A percentile compares a stretch with the other conserved stretches of the same genome.
Evolutionary conservation across 371 early-diverging fungal genomes (phyloP).

Genomic region (Nematocida ausubeli): DNA sequence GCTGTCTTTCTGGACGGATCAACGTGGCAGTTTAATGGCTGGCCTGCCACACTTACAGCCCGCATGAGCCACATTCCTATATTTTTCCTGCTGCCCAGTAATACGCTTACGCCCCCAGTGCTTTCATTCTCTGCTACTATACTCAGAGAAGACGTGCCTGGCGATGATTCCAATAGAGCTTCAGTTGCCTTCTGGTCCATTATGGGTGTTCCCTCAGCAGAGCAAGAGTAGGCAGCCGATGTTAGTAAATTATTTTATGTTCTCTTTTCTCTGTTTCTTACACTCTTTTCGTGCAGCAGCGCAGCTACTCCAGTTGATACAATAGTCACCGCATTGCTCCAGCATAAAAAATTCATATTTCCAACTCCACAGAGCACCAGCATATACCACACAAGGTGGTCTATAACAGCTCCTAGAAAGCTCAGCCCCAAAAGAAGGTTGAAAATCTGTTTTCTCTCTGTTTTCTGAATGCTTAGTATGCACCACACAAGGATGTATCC

Average conservation of each 20-base stretch:
- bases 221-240: background rate
- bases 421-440: background rate
- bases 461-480: background rate
- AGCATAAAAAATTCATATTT: constrained; percentile 55
- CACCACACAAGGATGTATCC: constrained; percentile 46
- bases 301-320: constrained; percentile 17
- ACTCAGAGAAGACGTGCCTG: background rate
- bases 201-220: background rate
- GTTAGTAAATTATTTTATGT: constrained; percentile 1
- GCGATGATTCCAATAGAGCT: background rate
- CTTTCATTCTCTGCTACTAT: constrained; percentile 9
- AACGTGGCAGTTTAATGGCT: constrained; percentile 41
- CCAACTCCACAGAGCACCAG: constrained; percentile 27
- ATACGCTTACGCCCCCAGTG: background rate
- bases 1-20: constrained; percentile 48
- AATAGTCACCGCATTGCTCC: constrained; percentile 25
- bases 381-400: constrained; percentile 40
- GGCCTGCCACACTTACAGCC: constrained; percentile 18
- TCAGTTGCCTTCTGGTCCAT: constrained; percentile 42
- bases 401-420: background rate
- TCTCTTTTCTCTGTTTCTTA: background rate
- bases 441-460: background rate
- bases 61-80: constrained; percentile 3
- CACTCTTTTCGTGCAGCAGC: background rate
- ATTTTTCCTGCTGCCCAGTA: constrained; percentile 16